Evolutionary conservation across 2,329 filamentous ascomycete species (phyloP), one percentile per base, ranked within the genome.

Genomic region (Fusarium compactum): DNA sequence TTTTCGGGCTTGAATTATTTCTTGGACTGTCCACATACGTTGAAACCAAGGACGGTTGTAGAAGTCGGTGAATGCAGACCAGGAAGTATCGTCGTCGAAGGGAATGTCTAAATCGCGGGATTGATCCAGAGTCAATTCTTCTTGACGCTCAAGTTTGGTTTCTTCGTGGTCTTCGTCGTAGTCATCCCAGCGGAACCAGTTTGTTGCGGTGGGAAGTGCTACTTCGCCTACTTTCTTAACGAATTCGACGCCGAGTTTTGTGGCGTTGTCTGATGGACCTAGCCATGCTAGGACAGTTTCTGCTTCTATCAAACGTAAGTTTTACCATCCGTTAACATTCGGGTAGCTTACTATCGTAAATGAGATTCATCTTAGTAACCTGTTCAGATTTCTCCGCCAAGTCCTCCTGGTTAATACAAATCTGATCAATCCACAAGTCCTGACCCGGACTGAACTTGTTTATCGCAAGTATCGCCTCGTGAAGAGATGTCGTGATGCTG

Each of bases 11-110:
- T 64, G 70, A 1, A 73, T 61, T 18, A 73, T 73, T 34, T 73
- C 71, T 44, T 74, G 71, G 18, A 74, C 69, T 5, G 63, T 70
- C 71, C 71, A 74, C 30, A 73, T 70, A 1, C 69, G 66, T 8
- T 72, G 58, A 12, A 69, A 73, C 71, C 69, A 74, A 15, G 70
- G 50, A 10, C 58, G 44, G 14, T 70, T 60, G 27, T 62, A 73
- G 46, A 73, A 70, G 1, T 72, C 38, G 0, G 48, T 55, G 6
- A 72, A 69, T 12, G 67, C 63, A 5, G 30, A 34, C 69, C 60
- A 72, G 1, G 60, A 50, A 2, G 27, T 10, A 3, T 27, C 4
- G 3, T 72, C 62, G 5, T 65, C 55, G 24, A 72, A 72, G 8
- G 66, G 56, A 8, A 72, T 65, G 8, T 69, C 69, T 0, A 72